These are phyloP conservation scores for Truncatella angustata DNA, from an alignment of 2,329 filamentous ascomycete genomes.

Conservation along the genomic window DNA sequence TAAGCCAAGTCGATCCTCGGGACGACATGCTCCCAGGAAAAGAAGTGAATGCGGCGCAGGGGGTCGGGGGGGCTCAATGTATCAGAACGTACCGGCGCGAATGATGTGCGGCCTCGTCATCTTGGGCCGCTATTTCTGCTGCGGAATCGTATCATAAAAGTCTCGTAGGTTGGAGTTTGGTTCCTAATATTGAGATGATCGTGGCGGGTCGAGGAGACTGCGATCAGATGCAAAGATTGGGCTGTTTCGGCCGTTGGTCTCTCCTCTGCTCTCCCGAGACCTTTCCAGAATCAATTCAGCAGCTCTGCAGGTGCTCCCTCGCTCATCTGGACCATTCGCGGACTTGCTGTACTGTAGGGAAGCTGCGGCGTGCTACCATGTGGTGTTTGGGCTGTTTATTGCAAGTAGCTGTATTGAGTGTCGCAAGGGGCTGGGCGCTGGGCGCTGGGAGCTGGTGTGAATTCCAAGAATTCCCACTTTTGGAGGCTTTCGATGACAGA, in stretches of 20 bases:
- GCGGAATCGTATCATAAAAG: constrained; percentile 26
- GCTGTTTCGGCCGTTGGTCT: background rate
- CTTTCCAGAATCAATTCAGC: too few species aligned
- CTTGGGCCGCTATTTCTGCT: constrained; percentile 28
- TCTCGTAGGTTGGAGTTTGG: constrained; percentile 18
- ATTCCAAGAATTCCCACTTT: constrained; percentile 1
- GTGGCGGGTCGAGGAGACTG: background rate
- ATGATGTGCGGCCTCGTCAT: constrained; percentile 62
- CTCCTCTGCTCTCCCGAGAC: too few species aligned
- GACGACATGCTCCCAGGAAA: too few species aligned
- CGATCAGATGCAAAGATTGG: too few species aligned
- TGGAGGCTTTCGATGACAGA: background rate
- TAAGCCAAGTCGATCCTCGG: too few species aligned
- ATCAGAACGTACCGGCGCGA: constrained; percentile 52
- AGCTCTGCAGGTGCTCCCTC: too few species aligned
- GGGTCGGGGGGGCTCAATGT: background rate
- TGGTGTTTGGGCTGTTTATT: background rate
- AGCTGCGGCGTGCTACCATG: background rate
- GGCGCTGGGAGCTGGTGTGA: background rate
- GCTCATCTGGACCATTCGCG: too few species aligned
- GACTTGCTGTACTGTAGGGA: too few species aligned
- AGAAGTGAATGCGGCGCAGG: background rate
- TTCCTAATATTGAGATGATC: constrained; percentile 15
- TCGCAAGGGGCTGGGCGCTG: background rate
- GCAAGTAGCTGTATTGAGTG: background rate